phyloP scores from a whole-genome alignment of 2,329 filamentous ascomycete species.

The Onygenales sp. region DNA sequence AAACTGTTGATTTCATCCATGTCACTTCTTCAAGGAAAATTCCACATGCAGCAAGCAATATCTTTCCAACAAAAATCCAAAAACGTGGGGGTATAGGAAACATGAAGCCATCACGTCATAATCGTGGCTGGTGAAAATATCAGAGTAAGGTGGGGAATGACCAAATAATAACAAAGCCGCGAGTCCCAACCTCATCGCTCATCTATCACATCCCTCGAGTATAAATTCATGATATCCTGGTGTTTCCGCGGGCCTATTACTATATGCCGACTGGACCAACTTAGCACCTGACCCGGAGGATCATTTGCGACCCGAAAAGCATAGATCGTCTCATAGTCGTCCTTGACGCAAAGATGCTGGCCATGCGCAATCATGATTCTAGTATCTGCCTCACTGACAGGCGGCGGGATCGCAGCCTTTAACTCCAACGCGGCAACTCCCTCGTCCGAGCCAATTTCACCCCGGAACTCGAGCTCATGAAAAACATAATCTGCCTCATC shows the following conservation, averaged over 20 bases:
- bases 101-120: too few relatives aligned
- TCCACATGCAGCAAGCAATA: too few relatives aligned
- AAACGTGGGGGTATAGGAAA: too few relatives aligned
- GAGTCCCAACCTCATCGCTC: background rate
- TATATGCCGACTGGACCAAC: slow-evolving; percentile 36
- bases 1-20: too few relatives aligned
- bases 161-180: too few relatives aligned
- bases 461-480: slow-evolving; percentile 30
- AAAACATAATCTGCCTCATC: slow-evolving; percentile 35
- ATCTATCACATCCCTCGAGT: slow-evolving; percentile 8
- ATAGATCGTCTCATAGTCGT: slow-evolving; percentile 38
- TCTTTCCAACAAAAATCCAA: too few relatives aligned
- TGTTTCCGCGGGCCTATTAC: slow-evolving; percentile 37
- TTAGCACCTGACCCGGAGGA: slow-evolving; percentile 23
- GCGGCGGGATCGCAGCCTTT: slow-evolving; percentile 15
- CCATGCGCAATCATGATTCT: slow-evolving; percentile 28
- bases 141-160: too few relatives aligned
- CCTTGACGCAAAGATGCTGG: slow-evolving; percentile 37
- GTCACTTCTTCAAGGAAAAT: too few relatives aligned
- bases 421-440: slow-evolving; percentile 7
- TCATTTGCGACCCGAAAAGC: slow-evolving; percentile 27
- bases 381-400: slow-evolving; percentile 10
- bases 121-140: too few relatives aligned
- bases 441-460: slow-evolving; percentile 1
- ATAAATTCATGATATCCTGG: slow-evolving; percentile 35